A percentile compares a stretch with the other conserved stretches of the same genome.
Conservation (phyloP, 345 rosid genomes). For the Populus nigra region DNA sequence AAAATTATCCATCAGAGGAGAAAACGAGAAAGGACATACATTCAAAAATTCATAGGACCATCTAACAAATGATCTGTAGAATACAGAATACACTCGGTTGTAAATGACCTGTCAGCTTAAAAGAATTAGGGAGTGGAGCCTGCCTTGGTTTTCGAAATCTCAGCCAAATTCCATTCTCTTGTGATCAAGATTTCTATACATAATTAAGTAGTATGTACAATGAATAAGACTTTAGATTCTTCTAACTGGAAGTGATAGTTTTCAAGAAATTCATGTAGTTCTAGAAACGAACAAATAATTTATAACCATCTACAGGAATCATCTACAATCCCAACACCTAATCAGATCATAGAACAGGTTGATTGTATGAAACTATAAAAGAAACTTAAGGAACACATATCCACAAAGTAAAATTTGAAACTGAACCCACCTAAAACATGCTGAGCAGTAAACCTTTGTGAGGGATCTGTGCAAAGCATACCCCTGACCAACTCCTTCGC, state of each 20-base stretch:
- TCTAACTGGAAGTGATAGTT: neutral
- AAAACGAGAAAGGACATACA: neutral
- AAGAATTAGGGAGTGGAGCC: neutral
- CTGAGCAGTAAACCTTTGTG: constrained; percentile 44
- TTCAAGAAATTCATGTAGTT: neutral
- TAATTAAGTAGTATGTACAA: neutral
- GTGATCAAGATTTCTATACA: neutral
- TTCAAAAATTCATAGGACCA: neutral
- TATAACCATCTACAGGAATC: neutral
- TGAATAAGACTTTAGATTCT: neutral
- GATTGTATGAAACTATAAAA: neutral
- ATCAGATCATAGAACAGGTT: neutral
- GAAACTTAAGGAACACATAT: neutral
- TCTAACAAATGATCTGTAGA: neutral
- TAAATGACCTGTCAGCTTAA: neutral
- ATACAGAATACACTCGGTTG: neutral
- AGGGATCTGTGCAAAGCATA: constrained; percentile 56
- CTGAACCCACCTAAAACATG: constrained; percentile 58
- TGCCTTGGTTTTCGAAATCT: neutral
- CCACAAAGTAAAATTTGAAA: neutral
- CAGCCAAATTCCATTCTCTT: neutral
- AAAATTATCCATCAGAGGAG: neutral
- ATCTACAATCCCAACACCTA: neutral
- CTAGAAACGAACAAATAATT: neutral
- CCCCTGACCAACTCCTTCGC: constrained; percentile 52